Evolutionary conservation across 2,329 filamentous ascomycete genomes (phyloP).

Genomic region (Neopestalotiopsis sp.): DNA sequence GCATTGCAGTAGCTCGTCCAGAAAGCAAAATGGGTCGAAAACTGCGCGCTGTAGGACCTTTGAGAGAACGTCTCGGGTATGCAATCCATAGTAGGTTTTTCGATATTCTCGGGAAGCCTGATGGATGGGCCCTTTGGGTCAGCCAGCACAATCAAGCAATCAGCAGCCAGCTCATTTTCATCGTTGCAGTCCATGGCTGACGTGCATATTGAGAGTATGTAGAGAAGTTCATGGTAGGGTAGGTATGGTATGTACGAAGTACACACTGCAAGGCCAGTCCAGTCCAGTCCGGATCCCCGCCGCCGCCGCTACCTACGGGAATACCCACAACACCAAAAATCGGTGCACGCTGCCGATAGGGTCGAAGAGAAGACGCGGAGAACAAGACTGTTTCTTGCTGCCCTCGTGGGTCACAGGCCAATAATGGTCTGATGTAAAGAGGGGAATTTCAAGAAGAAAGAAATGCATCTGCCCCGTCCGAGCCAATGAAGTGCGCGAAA

Average conservation of each 20-base stretch:
- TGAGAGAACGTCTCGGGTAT: not conserved
- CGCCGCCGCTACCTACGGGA: not conserved
- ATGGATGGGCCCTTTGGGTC: too few relatives aligned
- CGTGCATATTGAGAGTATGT: conserved; percentile 9
- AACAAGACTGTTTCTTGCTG: not conserved
- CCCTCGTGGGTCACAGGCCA: not conserved
- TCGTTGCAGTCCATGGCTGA: not conserved
- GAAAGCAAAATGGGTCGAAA: not conserved
- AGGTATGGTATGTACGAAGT: not conserved
- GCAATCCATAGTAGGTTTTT: not conserved
- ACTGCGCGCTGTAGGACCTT: not conserved
- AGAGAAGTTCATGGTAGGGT: too few relatives aligned
- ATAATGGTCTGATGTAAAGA: not conserved
- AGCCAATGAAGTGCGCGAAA: conserved; percentile 4
- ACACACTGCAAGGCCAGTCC: not conserved
- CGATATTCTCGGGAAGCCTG: not conserved
- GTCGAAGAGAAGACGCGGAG: not conserved
- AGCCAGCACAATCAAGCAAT: not conserved
- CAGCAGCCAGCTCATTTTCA: conserved; percentile 1
- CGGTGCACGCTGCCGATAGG: conserved; percentile 10
- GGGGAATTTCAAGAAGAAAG: conserved; percentile 19
- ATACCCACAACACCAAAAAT: not conserved
- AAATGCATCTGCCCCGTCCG: not conserved
- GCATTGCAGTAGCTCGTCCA: conserved; percentile 4
- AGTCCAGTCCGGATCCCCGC: not conserved